Percentiles rank a stretch among this genome's conserved stretches.
Evolutionary conservation across 2,329 filamentous ascomycete species (phyloP).

Genomic region (Exophiala sp.): DNA sequence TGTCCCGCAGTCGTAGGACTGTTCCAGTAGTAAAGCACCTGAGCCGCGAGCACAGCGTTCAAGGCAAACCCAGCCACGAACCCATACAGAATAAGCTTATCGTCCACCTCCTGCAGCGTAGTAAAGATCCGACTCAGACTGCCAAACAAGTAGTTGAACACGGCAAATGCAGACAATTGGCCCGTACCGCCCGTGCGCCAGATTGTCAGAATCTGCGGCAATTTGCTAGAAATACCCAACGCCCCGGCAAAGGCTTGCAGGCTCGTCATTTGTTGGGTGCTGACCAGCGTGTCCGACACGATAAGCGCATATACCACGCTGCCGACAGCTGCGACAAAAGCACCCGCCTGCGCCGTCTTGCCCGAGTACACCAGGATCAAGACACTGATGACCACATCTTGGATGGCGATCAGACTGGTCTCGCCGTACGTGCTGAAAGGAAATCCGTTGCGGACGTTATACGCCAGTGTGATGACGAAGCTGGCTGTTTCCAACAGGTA

Average conservation of each 20-base stretch:
- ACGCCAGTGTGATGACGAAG: slow-evolving; percentile 85
- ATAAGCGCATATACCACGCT: slow-evolving; percentile 68
- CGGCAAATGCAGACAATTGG: slow-evolving; percentile 93
- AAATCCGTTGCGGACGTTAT: slow-evolving; percentile 86
- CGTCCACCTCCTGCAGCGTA: slow-evolving; percentile 93
- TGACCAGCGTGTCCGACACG: slow-evolving; percentile 58
- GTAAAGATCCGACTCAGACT: slow-evolving; percentile 96
- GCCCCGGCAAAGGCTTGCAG: slow-evolving; percentile 81
- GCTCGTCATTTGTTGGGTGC: slow-evolving; percentile 64
- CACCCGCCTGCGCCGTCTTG: slow-evolving; percentile 63
- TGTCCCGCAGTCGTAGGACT: slow-evolving; percentile 30
- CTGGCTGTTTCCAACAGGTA: slow-evolving; percentile 88
- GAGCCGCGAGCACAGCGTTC: slow-evolving; percentile 78
- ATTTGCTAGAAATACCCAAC: slow-evolving; percentile 81
- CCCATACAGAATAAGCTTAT: slow-evolving; percentile 91
- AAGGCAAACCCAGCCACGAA: slow-evolving; percentile 89
- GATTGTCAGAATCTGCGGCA: slow-evolving; percentile 88
- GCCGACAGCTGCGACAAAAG: slow-evolving; percentile 74
- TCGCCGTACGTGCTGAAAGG: slow-evolving; percentile 97
- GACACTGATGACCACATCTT: slow-evolving; percentile 86
- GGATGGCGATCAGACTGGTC: slow-evolving; percentile 83
- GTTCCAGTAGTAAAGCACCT: slow-evolving; percentile 99
- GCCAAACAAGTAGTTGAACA: slow-evolving; percentile 95
- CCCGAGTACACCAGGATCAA: slow-evolving; percentile 82
- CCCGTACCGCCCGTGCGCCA: slow-evolving; percentile 83